Conservation (phyloP, 345 rosid genomes). For the Populus euphratica region DNA sequence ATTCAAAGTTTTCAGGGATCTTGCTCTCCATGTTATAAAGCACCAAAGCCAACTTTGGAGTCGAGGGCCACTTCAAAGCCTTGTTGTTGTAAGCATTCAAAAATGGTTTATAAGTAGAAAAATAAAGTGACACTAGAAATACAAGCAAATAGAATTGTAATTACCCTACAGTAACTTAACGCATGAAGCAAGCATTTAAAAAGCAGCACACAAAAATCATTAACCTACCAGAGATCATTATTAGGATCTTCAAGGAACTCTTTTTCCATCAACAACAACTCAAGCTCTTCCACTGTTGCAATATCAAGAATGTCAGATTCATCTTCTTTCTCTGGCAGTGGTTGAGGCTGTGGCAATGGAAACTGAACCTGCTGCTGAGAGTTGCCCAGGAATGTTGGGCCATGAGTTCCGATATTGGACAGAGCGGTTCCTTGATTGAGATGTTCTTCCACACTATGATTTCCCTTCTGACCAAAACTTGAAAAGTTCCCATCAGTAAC, state of each 20-base stretch:
- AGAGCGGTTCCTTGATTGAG: background rate
- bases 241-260: background rate
- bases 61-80: background rate
- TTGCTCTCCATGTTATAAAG: background rate
- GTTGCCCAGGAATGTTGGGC: background rate
- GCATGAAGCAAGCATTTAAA: background rate
- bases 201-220: background rate
- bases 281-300: background rate
- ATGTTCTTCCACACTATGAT: constrained; percentile 4
- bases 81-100: background rate
- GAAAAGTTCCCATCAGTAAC: background rate
- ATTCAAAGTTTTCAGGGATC: background rate
- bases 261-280: constrained; percentile 1
- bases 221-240: constrained; percentile 16
- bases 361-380: background rate
- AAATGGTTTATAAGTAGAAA: background rate
- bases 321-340: constrained; percentile 4
- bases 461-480: constrained; percentile 6
- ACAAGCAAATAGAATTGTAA: background rate
- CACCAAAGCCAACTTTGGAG: background rate
- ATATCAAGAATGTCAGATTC: background rate
- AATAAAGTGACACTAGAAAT: background rate
- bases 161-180: background rate
- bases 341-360: constrained; percentile 6
- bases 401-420: constrained; percentile 5